These are phyloP conservation scores for Coprinopsis sp. DNA, from an alignment of 768 basidiomycete species.

Conservation along the genomic window DNA sequence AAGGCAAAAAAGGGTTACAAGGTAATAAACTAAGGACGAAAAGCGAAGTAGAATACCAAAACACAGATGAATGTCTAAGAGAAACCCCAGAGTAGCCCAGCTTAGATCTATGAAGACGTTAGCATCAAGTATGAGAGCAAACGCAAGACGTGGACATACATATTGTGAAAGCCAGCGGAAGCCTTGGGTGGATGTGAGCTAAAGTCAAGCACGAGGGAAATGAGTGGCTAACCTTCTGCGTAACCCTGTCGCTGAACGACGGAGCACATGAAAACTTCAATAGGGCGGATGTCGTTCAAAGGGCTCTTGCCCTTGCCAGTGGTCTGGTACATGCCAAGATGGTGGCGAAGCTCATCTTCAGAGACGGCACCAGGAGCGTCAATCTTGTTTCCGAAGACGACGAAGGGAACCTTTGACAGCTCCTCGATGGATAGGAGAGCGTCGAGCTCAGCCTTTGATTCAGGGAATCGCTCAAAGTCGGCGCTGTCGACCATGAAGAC, in stretches of 20 bases:
- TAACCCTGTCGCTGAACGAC: conserved; percentile 99
- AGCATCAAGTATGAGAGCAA: neutral
- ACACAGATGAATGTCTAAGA: no score
- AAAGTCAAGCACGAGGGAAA: conserved; percentile 10
- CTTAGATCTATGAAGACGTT: conserved; percentile 32
- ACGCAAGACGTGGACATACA: conserved; percentile 47
- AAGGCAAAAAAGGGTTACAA: neutral
- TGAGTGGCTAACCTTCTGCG: conserved; percentile 69
- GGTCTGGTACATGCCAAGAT: conserved; percentile 96
- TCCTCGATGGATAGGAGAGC: conserved; percentile 94
- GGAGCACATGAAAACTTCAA: conserved; percentile 99
- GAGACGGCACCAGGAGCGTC: conserved; percentile 97
- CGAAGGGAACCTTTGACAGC: conserved; percentile 94
- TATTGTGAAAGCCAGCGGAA: conserved; percentile 99
- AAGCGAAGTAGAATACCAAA: neutral
- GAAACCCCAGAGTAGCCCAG: neutral
- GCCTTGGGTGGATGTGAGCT: conserved; percentile 34
- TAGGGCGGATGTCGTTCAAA: conserved; percentile 92
- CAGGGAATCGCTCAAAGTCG: conserved; percentile 93
- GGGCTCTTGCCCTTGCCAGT: conserved; percentile 99
- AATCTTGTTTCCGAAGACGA: conserved; percentile 98
- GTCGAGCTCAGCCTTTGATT: conserved; percentile 97
- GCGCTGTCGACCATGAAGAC: conserved; percentile 97
- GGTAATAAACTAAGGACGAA: neutral
- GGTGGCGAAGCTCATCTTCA: conserved; percentile 94